Base-by-base conservation (phyloP, 2,329 filamentous ascomycete genomes). In the Clonostachys solani region DNA sequence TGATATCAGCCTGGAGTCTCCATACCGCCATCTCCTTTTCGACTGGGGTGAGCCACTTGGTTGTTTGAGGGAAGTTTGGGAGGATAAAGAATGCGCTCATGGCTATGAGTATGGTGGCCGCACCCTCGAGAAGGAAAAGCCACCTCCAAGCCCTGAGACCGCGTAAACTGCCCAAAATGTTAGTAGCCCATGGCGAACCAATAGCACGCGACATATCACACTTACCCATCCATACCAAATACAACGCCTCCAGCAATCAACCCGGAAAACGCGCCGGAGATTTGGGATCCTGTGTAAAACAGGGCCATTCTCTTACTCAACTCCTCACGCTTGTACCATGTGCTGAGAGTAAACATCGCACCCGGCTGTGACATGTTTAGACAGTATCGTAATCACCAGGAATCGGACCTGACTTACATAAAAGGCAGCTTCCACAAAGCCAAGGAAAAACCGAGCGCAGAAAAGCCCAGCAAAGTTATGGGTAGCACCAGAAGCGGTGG, bases 231-330 rank as follows among this genome's bases (percentile, higher is more conserved):
- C 71, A 91, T 77, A 44, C 84, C 80, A n/a, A 71, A 68, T 0
- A 79, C 82, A 46, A 91, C 87, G 8, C 85, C 82, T 0, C 80
- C 80, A 3, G 79, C 74, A 36, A 85, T 78, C 9, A 84, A 63
- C 3, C 84, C 86, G 0, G 84, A 86, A 56, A 90, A 89, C 2
- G 86, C 86, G 5, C 85, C 84, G 1, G 83, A 85, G 17, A 90
- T 77, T 29, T 89, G 69, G 0, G 82, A 81, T 0, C 85, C 87
- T 0, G 83, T 81, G 60, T 87, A 87, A 7, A 88, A 72, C 17
- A 84, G 68, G 3, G 83, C 81, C 13, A 81, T 86, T 10, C 84
- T 74, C n/a, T 86, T 66, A 10, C 78, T 80, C 2, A 87, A 70
- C 60, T 87, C 86, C 52, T 81, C 80, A 41, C 84, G 75, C 0